Evolutionary conservation across 495 filamentous ascomycete species (phyloP).

Genomic region (Tirmania nivea): DNA sequence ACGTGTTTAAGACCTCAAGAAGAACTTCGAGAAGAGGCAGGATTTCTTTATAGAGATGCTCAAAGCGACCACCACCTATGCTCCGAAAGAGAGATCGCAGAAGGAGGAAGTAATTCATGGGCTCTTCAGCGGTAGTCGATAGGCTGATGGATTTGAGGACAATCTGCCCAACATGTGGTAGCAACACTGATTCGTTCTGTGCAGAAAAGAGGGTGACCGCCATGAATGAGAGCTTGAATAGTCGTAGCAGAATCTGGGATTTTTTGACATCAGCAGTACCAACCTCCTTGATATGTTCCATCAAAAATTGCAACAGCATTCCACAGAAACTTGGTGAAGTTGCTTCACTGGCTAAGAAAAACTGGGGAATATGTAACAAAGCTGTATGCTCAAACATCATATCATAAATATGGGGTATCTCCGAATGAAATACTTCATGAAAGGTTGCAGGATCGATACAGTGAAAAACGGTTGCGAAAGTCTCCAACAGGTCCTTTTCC

Average conservation of each 20-base stretch:
- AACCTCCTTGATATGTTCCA: slow-evolving; percentile 87
- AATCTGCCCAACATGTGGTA: slow-evolving; percentile 89
- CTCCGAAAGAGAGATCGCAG: slow-evolving; percentile 81
- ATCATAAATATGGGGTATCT: slow-evolving; percentile 87
- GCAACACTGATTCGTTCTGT: slow-evolving; percentile 85
- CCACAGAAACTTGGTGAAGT: slow-evolving; percentile 94
- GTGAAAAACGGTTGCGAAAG: slow-evolving; percentile 94
- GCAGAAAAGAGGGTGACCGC: slow-evolving; percentile 85
- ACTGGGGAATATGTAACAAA: slow-evolving; percentile 85
- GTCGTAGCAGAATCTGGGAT: slow-evolving; percentile 72
- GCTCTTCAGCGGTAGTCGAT: slow-evolving; percentile 84
- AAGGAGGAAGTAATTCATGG: slow-evolving; percentile 96
- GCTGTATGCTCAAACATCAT: slow-evolving; percentile 96
- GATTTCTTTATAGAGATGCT: slow-evolving; percentile 95
- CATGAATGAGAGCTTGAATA: slow-evolving; percentile 99
- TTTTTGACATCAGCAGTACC: slow-evolving; percentile 76
- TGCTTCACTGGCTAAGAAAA: slow-evolving; percentile 92
- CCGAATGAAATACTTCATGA: slow-evolving; percentile 92
- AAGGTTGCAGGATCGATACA: slow-evolving; percentile 97
- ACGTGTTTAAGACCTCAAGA: slow-evolving; percentile 86
- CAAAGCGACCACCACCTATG: slow-evolving; percentile 92
- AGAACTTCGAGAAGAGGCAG: slow-evolving; percentile 90
- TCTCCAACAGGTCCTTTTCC: slow-evolving; percentile 93
- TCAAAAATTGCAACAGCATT: slow-evolving; percentile 90
- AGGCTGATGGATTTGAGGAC: slow-evolving; percentile 90